phyloP scores from a whole-genome alignment of 805 yeast genomes.

The Myxozyma neotropica region DNA sequence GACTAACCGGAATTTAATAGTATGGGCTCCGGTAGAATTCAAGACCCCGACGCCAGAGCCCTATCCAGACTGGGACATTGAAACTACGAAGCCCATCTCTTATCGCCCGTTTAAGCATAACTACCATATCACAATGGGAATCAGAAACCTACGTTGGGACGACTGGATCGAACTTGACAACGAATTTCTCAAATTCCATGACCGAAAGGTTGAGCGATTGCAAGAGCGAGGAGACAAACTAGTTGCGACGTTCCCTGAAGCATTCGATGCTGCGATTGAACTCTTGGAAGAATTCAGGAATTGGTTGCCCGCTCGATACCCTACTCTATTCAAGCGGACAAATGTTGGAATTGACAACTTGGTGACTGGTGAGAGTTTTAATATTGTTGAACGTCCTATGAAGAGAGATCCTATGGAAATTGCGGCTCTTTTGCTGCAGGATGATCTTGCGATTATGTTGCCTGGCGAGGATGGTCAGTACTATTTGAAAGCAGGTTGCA shows the following conservation, averaged over 20 bases:
- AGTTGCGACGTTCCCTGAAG: constrained; percentile 39
- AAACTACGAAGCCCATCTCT: constrained; percentile 57
- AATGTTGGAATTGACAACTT: constrained; percentile 54
- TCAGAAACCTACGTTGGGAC: constrained; percentile 61
- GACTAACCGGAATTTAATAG: neutral
- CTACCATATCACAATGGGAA: constrained; percentile 70
- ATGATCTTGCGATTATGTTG: constrained; percentile 68
- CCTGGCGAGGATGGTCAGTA: constrained; percentile 62
- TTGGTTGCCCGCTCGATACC: constrained; percentile 61
- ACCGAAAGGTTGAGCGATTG: constrained; percentile 55
- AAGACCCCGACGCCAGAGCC: constrained; percentile 54
- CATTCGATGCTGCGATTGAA: constrained; percentile 54
- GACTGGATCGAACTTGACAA: constrained; percentile 71
- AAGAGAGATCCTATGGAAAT: constrained; percentile 60
- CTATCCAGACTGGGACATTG: constrained; percentile 53
- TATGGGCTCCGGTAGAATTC: constrained; percentile 58
- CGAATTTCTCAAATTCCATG: constrained; percentile 61
- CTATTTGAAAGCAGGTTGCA: constrained; percentile 60
- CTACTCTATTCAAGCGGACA: constrained; percentile 52
- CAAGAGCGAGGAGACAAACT: constrained; percentile 51
- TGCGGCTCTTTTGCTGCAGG: constrained; percentile 62
- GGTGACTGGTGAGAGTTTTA: constrained; percentile 56
- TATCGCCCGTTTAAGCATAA: constrained; percentile 68
- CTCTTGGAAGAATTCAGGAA: constrained; percentile 54
- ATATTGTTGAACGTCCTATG: constrained; percentile 42